Evolutionary conservation across 805 yeast genomes (phyloP).

Genomic region (Torulaspora quercuum): DNA sequence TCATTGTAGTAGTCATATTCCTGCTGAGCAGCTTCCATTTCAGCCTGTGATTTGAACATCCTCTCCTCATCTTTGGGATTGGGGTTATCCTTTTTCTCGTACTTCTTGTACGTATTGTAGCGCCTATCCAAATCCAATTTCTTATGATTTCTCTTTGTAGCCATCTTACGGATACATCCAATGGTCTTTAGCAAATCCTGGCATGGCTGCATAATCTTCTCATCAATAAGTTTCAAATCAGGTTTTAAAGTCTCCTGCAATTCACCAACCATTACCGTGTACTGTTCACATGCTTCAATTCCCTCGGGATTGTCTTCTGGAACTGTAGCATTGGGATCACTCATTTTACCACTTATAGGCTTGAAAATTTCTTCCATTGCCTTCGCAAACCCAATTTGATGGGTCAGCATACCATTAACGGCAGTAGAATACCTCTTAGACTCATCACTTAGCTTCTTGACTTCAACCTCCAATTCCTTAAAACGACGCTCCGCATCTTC

Average conservation of each 20-base stretch:
- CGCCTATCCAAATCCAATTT: slow-evolving; percentile 91
- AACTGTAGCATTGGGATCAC: slow-evolving; percentile 80
- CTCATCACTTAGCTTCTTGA: slow-evolving; percentile 85
- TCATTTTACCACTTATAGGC: slow-evolving; percentile 88
- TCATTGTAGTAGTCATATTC: slow-evolving; percentile 96
- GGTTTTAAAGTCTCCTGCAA: slow-evolving; percentile 84
- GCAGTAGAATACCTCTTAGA: slow-evolving; percentile 87
- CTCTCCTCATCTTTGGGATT: slow-evolving; percentile 88
- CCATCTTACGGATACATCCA: slow-evolving; percentile 83
- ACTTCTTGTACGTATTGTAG: slow-evolving; percentile 62
- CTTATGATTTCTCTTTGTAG: slow-evolving; percentile 92
- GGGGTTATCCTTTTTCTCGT: slow-evolving; percentile 77
- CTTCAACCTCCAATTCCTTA: slow-evolving; percentile 84
- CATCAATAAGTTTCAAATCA: slow-evolving; percentile 86
- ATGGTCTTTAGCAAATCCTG: slow-evolving; percentile 83
- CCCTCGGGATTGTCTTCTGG: slow-evolving; percentile 98
- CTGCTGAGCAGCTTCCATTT: slow-evolving; percentile 84
- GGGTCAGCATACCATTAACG: slow-evolving; percentile 88
- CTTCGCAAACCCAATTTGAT: slow-evolving; percentile 91
- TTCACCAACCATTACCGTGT: slow-evolving; percentile 81
- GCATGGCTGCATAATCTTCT: slow-evolving; percentile 86
- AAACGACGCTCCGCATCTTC: slow-evolving; percentile 95
- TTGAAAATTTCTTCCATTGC: slow-evolving; percentile 94
- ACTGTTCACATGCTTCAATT: slow-evolving; percentile 88
- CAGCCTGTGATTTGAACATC: slow-evolving; percentile 84